Evolutionary conservation across 495 filamentous ascomycete species (phyloP).

Genomic region (Xylaria castorea): DNA sequence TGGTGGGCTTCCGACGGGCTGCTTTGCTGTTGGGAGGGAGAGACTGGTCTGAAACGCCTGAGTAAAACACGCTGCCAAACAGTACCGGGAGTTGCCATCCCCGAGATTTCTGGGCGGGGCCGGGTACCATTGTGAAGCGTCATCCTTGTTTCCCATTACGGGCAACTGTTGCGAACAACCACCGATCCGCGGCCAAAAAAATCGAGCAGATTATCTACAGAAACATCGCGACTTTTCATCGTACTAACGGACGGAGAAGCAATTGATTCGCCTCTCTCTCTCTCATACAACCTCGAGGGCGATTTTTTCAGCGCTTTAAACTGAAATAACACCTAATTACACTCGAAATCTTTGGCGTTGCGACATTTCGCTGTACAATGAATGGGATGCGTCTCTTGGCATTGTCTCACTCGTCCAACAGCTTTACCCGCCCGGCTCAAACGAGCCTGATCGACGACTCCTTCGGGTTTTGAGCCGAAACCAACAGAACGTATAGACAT

Average conservation of each 20-base stretch:
- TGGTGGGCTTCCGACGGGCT: slow-evolving; percentile 2
- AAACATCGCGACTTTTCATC: neutral
- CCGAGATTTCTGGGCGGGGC: slow-evolving; percentile 8
- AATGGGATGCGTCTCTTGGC: slow-evolving; percentile 9
- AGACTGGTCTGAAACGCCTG: slow-evolving; percentile 19
- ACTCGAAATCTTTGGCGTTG: neutral
- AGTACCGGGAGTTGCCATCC: slow-evolving; percentile 22
- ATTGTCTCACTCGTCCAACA: slow-evolving; percentile 21
- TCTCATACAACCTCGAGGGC: neutral
- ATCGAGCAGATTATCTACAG: neutral
- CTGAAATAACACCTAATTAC: neutral
- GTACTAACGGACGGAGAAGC: neutral
- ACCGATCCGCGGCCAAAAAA: neutral
- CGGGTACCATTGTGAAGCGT: neutral
- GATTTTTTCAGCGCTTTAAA: neutral
- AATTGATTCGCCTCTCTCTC: neutral
- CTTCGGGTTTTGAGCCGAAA: slow-evolving; percentile 24
- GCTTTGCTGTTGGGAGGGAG: neutral
- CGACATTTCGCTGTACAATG: neutral
- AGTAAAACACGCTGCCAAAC: slow-evolving; percentile 23
- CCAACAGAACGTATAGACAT: neutral
- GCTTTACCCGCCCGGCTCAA: slow-evolving; percentile 22
- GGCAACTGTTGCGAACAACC: neutral
- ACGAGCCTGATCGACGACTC: slow-evolving; percentile 26
- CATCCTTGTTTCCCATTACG: neutral